These are phyloP conservation scores for Orychophragmus violaceus DNA, from an alignment of 345 rosid species.

Conservation along the genomic window DNA sequence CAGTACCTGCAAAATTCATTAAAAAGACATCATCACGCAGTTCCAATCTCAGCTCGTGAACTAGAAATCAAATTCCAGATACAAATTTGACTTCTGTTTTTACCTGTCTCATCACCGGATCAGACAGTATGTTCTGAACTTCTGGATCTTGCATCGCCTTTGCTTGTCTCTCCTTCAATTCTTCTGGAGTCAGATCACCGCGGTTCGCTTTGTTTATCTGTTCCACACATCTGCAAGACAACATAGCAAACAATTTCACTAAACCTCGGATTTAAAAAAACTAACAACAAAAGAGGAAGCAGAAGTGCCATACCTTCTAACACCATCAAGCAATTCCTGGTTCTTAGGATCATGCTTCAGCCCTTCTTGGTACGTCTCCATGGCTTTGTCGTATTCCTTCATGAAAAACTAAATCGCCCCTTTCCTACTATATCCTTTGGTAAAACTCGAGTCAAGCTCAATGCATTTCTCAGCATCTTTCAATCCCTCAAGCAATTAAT, in stretches of 20 bases:
- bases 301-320: slow-evolving; percentile 43
- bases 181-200: slow-evolving; percentile 86
- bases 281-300: background rate
- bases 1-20: slow-evolving; percentile 46
- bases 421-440: slow-evolving; percentile 87
- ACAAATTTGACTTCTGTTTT: background rate
- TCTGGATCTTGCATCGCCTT: slow-evolving; percentile 96
- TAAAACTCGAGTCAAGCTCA: slow-evolving; percentile 80
- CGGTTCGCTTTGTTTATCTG: slow-evolving; percentile 82
- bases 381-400: slow-evolving; percentile 87
- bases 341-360: slow-evolving; percentile 74
- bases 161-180: slow-evolving; percentile 94
- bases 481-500: slow-evolving; percentile 77
- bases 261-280: background rate
- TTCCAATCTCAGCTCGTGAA: background rate
- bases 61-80: background rate
- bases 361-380: slow-evolving; percentile 82
- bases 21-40: background rate
- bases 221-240: slow-evolving; percentile 55
- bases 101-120: slow-evolving; percentile 98
- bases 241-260: background rate
- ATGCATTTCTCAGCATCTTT: slow-evolving; percentile 95
- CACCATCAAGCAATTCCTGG: slow-evolving; percentile 66
- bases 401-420: slow-evolving; percentile 86
- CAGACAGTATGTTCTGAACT: slow-evolving; percentile 84